Evolutionary conservation across 352 stramenopile species (phyloP), one percentile per base, ranked within the genome.

Genomic region (Phytophthora litchii): DNA sequence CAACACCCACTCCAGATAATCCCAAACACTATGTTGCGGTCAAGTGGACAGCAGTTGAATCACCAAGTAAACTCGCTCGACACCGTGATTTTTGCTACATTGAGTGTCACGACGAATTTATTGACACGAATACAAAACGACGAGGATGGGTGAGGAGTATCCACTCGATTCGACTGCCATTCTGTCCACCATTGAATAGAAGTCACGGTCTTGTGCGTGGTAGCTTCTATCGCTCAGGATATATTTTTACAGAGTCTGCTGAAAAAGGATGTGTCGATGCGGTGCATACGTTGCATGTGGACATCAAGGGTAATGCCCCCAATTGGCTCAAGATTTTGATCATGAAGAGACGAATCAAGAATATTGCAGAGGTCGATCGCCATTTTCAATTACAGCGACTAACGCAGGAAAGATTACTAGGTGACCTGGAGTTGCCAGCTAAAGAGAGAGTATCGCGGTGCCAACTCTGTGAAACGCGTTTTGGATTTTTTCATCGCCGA

Each of bases 51-150:
- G 83, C 83, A 2, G 67, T 93, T 32, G 82, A 92, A 53, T 93
- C 83, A 6, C 80, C 83, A 1, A 82, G 54, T 53, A 91, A 89
- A 64, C 69, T 95, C 16, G 80, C 82, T 29, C 76, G 84, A 14
- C 84, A 90, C 50, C 82, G 86, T 23, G 86, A 95, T 46, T 92
- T 95, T 41, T 91, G 79, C 56, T 92, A 91, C 75, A 70, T 94
- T 35, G 83, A 92, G 55, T 90, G 83, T 54, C 86, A 95, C 43
- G 80, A 92, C 56, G 81, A 93, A 58, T 95, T 93, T 59, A 84
- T 92, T 25, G 80, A 94, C 43, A 86, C 77, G 0, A 83, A 76
- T 52, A 78, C 74, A 4, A 79, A 79, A 52, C 74, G 83, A 44
- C 74, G 80, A 46, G 86, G 86, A 6, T 95, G 86, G 86, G 79